Conservation (phyloP, 305 asterid species). For the Fraxinus paxiana region DNA sequence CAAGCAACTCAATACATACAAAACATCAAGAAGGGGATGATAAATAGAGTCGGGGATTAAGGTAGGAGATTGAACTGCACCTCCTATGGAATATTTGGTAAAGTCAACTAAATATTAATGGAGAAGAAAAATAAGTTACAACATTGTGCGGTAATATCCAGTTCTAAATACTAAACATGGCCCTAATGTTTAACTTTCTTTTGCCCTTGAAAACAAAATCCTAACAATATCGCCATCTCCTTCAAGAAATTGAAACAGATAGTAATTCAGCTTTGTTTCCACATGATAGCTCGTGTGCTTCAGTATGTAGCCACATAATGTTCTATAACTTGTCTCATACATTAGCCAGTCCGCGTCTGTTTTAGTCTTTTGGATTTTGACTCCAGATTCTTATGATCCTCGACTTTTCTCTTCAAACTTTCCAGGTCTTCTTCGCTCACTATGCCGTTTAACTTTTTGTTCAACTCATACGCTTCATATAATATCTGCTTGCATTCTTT, state of each 20-base stretch:
- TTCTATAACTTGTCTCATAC: not conserved
- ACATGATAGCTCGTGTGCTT: not conserved
- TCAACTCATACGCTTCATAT: conserved; percentile 72
- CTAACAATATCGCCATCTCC: not conserved
- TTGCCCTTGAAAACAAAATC: not conserved
- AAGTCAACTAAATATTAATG: not conserved
- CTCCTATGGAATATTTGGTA: not conserved
- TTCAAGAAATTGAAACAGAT: not conserved
- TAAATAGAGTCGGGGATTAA: not conserved
- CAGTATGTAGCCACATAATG: not conserved
- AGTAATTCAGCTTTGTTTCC: not conserved
- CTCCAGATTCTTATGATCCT: conserved; percentile 34
- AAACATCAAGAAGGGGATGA: not conserved
- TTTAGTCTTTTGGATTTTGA: conserved; percentile 54
- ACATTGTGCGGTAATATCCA: not conserved
- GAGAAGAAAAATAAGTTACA: not conserved
- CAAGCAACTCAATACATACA: not conserved
- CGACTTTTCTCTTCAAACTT: conserved; percentile 47
- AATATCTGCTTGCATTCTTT: conserved; percentile 68
- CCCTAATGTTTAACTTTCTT: not conserved
- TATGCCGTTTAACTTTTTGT: conserved; percentile 58
- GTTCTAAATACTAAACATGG: not conserved
- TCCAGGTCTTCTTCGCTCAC: conserved; percentile 60
- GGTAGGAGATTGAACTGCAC: not conserved
- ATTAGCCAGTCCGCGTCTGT: conserved; percentile 41